Evolutionary conservation across 768 basidiomycete species (phyloP).

Genomic region (Suillus subluteus): DNA sequence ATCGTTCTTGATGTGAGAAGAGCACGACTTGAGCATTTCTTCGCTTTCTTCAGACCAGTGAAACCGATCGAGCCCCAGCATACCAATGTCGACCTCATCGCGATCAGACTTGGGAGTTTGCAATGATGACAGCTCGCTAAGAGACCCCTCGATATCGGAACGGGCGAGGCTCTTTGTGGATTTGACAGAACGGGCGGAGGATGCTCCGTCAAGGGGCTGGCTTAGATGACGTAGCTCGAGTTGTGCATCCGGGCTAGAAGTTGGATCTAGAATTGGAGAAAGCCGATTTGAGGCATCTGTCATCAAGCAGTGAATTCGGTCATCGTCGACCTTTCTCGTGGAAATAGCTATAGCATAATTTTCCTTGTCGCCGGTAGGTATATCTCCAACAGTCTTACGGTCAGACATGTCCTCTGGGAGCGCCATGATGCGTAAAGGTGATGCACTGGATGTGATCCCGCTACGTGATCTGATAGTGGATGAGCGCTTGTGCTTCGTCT

Average conservation of each 20-base stretch:
- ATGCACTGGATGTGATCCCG: constrained; percentile 15
- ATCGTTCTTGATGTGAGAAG: constrained; percentile 25
- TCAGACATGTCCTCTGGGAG: constrained; percentile 4
- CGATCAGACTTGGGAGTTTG: constrained; percentile 20
- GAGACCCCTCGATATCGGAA: background rate
- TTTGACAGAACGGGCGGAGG: constrained; percentile 14
- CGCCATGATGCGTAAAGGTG: constrained; percentile 8
- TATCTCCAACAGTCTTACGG: background rate
- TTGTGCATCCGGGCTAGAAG: background rate
- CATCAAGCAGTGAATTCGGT: background rate
- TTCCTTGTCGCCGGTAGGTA: constrained; percentile 9
- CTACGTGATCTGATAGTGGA: constrained; percentile 13
- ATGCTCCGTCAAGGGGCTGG: background rate
- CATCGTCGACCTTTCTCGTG: background rate
- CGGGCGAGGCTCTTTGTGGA: constrained; percentile 1
- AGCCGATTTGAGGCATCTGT: constrained; percentile 20
- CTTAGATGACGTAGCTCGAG: background rate
- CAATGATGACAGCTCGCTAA: constrained; percentile 18
- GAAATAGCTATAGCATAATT: background rate
- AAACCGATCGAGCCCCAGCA: constrained; percentile 31
- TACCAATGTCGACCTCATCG: constrained; percentile 23
- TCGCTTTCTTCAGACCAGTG: constrained; percentile 22
- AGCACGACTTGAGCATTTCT: constrained; percentile 14
- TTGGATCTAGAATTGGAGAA: background rate
- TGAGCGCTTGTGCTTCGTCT: constrained; percentile 15